These are phyloP conservation scores for Noccaea bulbosa DNA, from an alignment of 345 rosid species.

Conservation along the genomic window DNA sequence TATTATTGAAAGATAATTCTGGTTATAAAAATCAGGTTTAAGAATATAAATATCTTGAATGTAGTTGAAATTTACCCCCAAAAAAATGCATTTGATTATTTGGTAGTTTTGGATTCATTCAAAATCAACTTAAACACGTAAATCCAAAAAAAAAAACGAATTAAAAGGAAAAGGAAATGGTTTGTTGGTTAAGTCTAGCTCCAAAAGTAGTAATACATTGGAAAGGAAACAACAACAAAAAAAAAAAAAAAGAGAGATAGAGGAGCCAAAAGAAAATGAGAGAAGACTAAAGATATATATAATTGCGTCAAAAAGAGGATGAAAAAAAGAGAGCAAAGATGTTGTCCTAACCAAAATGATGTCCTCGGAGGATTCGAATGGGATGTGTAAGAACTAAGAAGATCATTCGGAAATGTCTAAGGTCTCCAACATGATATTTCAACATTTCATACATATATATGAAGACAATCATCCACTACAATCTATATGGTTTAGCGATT, in stretches of 20 bases:
- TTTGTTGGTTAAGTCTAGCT: background rate
- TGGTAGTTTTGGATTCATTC: background rate
- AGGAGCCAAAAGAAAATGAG: conserved; percentile 1
- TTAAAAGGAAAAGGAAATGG: background rate
- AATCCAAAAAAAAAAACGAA: too few relatives aligned
- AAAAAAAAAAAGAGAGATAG: background rate
- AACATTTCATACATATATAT: background rate
- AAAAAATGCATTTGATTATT: background rate
- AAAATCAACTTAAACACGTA: background rate
- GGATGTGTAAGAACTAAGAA: conserved; percentile 18
- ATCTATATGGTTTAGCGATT: conserved; percentile 8
- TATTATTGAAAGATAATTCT: conserved; percentile 12
- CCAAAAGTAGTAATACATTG: conserved; percentile 2
- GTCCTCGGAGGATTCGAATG: conserved; percentile 21
- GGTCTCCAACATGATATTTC: conserved; percentile 1
- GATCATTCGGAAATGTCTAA: background rate
- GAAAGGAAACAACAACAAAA: background rate
- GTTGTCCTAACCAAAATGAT: conserved; percentile 22
- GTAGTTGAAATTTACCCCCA: background rate
- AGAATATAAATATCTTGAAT: background rate
- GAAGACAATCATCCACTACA: conserved; percentile 14
- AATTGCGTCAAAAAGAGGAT: conserved; percentile 16
- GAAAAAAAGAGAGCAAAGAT: background rate
- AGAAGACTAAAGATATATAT: conserved; percentile 9
- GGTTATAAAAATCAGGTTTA: conserved; percentile 1